phyloP scores from a whole-genome alignment of 2,329 filamentous ascomycete species.

The Epicoccum sorghinum region DNA sequence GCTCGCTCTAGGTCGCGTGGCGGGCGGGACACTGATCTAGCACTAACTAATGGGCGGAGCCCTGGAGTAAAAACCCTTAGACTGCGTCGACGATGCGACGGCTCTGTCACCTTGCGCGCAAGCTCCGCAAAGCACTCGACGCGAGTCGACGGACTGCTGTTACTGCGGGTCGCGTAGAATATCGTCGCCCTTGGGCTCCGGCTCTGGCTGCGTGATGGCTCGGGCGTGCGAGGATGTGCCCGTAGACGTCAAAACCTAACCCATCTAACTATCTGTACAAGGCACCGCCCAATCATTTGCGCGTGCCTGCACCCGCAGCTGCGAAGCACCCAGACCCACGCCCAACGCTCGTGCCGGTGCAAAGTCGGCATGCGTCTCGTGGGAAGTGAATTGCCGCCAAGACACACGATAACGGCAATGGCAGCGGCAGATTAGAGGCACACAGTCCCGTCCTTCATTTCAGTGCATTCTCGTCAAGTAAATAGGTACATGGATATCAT shows the following conservation, averaged over 20 bases:
- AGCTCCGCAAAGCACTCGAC: too few species aligned
- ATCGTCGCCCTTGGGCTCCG: neutral
- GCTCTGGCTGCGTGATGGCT: neutral
- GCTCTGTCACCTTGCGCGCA: too few species aligned
- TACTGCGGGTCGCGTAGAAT: neutral
- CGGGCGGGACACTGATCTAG: neutral
- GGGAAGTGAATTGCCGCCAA: too few species aligned
- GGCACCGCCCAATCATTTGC: neutral
- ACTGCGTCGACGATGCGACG: too few species aligned
- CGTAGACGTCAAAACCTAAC: neutral
- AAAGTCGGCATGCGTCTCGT: too few species aligned
- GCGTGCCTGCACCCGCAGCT: too few species aligned
- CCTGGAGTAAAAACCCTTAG: neutral
- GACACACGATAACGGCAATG: too few species aligned
- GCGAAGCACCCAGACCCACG: too few species aligned
- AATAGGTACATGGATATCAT: conserved; percentile 33
- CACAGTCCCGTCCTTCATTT: neutral
- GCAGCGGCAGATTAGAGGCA: neutral
- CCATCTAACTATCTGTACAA: neutral
- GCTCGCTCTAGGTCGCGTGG: neutral
- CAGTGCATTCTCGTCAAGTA: neutral
- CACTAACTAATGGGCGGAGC: neutral
- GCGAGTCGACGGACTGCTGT: too few species aligned
- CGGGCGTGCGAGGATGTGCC: neutral
- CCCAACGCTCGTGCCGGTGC: too few species aligned